These are phyloP conservation scores for Takakia lepidozioides DNA, from an alignment of 225 moss, liverwort and hornwort species.

Conservation along the genomic window DNA sequence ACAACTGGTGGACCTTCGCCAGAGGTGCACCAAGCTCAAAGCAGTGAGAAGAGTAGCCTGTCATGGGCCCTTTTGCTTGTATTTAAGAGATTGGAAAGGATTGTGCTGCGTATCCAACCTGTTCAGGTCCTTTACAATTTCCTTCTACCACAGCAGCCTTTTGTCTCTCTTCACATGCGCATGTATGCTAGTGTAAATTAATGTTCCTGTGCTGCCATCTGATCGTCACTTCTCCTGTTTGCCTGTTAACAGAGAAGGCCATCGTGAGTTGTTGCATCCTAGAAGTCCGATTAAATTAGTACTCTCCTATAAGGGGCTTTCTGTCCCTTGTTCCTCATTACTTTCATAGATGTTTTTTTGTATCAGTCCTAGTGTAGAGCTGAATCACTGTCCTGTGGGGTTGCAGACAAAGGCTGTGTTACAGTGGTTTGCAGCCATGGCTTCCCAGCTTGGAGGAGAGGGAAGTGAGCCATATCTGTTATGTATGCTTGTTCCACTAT, in stretches of 20 bases:
- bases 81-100: slow-evolving; percentile 72
- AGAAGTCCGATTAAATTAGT: too few relatives aligned
- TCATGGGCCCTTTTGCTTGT: slow-evolving; percentile 50
- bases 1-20: slow-evolving; percentile 7
- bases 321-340: too few relatives aligned
- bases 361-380: too few relatives aligned
- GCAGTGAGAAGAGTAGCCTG: slow-evolving; percentile 6
- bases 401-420: slow-evolving; percentile 79
- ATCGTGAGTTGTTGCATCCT: too few relatives aligned
- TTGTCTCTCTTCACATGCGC: not conserved
- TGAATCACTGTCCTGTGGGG: too few relatives aligned
- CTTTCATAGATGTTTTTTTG: too few relatives aligned
- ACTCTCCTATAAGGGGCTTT: too few relatives aligned
- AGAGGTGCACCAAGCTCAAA: slow-evolving; percentile 6
- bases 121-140: slow-evolving; percentile 39
- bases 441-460: slow-evolving; percentile 50
- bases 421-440: slow-evolving; percentile 81
- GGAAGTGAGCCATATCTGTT: slow-evolving; percentile 51
- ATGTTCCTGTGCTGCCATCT: too few relatives aligned
- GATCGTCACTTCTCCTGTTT: too few relatives aligned
- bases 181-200: slow-evolving; percentile 1
- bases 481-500: slow-evolving; percentile 66
- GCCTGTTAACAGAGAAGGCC: too few relatives aligned
- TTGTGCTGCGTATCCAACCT: slow-evolving; percentile 74
- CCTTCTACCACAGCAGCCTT: not conserved